phyloP scores from a whole-genome alignment of 2,329 filamentous ascomycete genomes.

The Colletotrichum sp. region DNA sequence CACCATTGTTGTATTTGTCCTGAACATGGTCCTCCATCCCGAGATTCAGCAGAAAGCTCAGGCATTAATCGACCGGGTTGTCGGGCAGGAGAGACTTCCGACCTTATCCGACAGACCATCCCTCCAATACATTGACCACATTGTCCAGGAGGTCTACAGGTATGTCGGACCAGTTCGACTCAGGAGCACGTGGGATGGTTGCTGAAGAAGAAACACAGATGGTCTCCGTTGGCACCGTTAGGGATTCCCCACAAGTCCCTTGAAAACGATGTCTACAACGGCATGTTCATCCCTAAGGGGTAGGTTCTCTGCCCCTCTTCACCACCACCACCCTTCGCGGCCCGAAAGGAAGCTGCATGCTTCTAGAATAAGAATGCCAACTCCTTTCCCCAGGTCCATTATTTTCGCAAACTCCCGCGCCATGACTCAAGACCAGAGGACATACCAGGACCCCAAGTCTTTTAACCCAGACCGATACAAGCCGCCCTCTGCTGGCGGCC shows the following conservation, averaged over 20 bases:
- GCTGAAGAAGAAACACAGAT: constrained; percentile 32
- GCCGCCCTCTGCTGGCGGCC: constrained; percentile 16
- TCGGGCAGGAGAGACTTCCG: constrained; percentile 49
- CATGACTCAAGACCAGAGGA: constrained; percentile 45
- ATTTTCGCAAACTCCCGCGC: constrained; percentile 47
- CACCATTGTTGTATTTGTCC: constrained; percentile 19
- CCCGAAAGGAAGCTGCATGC: constrained; percentile 2
- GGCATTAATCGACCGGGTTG: constrained; percentile 47
- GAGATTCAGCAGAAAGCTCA: constrained; percentile 50
- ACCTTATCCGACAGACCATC: constrained; percentile 45
- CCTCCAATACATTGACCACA: constrained; percentile 42
- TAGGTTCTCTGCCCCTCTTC: constrained; percentile 5
- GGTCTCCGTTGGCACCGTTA: constrained; percentile 48
- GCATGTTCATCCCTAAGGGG: constrained; percentile 61
- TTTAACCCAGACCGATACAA: constrained; percentile 54
- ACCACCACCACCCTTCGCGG: neutral
- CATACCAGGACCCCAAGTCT: constrained; percentile 43
- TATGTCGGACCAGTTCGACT: neutral
- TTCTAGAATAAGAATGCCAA: constrained; percentile 16
- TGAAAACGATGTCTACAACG: constrained; percentile 60
- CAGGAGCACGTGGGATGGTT: neutral
- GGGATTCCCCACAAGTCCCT: constrained; percentile 60
- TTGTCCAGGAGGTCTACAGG: constrained; percentile 43
- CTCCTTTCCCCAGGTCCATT: constrained; percentile 27
- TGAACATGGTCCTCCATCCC: constrained; percentile 32